phyloP scores from a whole-genome alignment of 176 grass and related monocot genomes.

The Aegilops speltoides region DNA sequence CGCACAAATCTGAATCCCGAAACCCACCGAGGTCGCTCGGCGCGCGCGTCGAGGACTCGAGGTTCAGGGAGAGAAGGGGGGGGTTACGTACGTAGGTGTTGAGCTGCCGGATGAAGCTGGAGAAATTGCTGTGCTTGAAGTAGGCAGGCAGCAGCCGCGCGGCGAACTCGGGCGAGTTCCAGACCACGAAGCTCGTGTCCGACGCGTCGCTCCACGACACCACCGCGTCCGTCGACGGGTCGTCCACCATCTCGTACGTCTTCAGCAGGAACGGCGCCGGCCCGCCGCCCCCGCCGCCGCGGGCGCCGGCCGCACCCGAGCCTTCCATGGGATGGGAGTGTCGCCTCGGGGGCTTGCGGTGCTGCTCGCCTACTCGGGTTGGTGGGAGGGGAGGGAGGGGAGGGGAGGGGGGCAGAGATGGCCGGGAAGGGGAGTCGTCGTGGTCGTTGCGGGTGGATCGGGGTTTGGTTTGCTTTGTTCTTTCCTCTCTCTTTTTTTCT shows the following conservation, averaged over 20 bases:
- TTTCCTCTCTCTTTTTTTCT: no score
- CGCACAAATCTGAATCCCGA: background rate
- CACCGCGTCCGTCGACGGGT: slow-evolving; percentile 65
- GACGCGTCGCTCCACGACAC: slow-evolving; percentile 76
- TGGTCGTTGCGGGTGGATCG: background rate
- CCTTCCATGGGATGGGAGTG: slow-evolving; percentile 28
- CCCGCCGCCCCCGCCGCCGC: slow-evolving; percentile 36
- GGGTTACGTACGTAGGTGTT: slow-evolving; percentile 76
- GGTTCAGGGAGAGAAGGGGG: background rate
- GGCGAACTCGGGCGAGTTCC: slow-evolving; percentile 75
- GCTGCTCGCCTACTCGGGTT: background rate
- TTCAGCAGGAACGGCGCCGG: slow-evolving; percentile 87
- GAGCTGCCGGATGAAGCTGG: slow-evolving; percentile 99
- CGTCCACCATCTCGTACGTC: slow-evolving; percentile 98
- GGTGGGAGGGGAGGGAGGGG: background rate
- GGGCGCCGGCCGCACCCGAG: background rate
- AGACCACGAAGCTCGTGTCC: slow-evolving; percentile 82
- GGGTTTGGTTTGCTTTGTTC: background rate
- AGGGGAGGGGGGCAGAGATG: background rate
- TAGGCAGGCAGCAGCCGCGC: slow-evolving; percentile 66
- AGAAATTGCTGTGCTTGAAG: slow-evolving; percentile 98
- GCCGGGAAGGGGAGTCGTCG: background rate
- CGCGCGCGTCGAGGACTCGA: no score
- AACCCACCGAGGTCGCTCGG: background rate
- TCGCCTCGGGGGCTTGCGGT: background rate